phyloP scores from a whole-genome alignment of 768 basidiomycete species.

The Tephrocybe sp. region DNA sequence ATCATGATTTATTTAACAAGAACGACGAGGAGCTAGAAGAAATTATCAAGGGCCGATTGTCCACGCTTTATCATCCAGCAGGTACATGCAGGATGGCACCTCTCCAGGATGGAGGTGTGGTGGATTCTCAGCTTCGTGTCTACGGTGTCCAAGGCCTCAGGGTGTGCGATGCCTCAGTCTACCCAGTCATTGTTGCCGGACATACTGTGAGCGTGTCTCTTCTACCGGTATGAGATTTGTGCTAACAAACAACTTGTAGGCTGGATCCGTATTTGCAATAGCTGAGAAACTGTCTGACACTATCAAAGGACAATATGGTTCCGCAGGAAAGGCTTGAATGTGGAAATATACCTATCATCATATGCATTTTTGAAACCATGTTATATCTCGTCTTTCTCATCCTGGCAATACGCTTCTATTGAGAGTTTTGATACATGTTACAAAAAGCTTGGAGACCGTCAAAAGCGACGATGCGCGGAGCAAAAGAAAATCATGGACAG shows the following conservation, averaged over 20 bases:
- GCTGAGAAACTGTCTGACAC: slow-evolving; percentile 32
- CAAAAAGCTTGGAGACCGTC: background rate
- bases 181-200: slow-evolving; percentile 44
- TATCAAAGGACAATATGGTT: slow-evolving; percentile 25
- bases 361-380: too few relatives aligned
- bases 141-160: slow-evolving; percentile 41
- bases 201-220: slow-evolving; percentile 36
- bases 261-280: slow-evolving; percentile 29
- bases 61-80: slow-evolving; percentile 49
- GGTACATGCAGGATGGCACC: slow-evolving; percentile 48
- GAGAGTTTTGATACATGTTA: background rate
- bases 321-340: background rate
- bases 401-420: background rate
- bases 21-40: slow-evolving; percentile 41
- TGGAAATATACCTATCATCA: background rate
- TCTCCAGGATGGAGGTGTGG: slow-evolving; percentile 35
- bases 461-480: background rate
- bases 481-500: slow-evolving; percentile 1
- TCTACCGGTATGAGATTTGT: background rate
- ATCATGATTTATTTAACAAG: slow-evolving; percentile 35
- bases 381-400: too few relatives aligned
- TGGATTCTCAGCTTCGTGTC: slow-evolving; percentile 35
- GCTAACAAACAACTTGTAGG: slow-evolving; percentile 12
- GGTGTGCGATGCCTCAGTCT: slow-evolving; percentile 48
- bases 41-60: slow-evolving; percentile 37